phyloP scores from a whole-genome alignment of 2,329 filamentous ascomycete genomes.

The Colletotrichum magnum region DNA sequence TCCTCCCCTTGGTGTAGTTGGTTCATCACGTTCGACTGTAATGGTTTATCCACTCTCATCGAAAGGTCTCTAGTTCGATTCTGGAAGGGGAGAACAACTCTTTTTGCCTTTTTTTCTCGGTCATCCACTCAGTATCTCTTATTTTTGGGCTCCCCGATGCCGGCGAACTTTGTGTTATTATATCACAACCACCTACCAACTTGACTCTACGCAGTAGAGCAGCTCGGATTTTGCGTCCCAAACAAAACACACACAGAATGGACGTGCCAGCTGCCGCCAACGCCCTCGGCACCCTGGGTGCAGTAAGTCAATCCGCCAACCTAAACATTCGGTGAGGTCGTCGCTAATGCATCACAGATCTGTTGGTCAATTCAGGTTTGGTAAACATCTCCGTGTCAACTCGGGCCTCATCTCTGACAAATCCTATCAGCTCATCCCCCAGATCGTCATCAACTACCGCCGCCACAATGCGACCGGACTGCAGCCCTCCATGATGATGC shows the following conservation, averaged over 20 bases:
- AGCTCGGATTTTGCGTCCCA: not conserved
- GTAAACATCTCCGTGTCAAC: conserved; percentile 10
- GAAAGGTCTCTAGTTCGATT: conserved; percentile 42
- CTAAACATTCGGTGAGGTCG: not conserved
- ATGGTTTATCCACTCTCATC: conserved; percentile 34
- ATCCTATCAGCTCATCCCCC: conserved; percentile 71
- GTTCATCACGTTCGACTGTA: conserved; percentile 42
- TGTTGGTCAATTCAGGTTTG: conserved; percentile 77
- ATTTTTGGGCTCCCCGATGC: conserved; percentile 10
- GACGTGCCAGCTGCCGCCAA: conserved; percentile 69
- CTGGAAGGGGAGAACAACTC: conserved; percentile 31
- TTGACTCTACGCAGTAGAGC: not conserved
- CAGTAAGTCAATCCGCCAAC: conserved; percentile 54
- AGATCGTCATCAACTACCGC: conserved; percentile 78
- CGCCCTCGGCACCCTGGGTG: conserved; percentile 71
- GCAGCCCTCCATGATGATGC: conserved; percentile 79
- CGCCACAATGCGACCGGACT: conserved; percentile 76
- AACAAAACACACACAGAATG: conserved; percentile 66
- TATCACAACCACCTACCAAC: not conserved
- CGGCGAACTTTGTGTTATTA: not conserved
- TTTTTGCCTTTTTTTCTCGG: conserved; percentile 43
- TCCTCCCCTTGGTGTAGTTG: conserved; percentile 40
- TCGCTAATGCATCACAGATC: conserved; percentile 50
- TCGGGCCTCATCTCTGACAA: not conserved
- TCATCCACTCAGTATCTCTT: not conserved